Conservation (phyloP, 2,329 filamentous ascomycete species). For the Pestalotiopsis sp. region DNA sequence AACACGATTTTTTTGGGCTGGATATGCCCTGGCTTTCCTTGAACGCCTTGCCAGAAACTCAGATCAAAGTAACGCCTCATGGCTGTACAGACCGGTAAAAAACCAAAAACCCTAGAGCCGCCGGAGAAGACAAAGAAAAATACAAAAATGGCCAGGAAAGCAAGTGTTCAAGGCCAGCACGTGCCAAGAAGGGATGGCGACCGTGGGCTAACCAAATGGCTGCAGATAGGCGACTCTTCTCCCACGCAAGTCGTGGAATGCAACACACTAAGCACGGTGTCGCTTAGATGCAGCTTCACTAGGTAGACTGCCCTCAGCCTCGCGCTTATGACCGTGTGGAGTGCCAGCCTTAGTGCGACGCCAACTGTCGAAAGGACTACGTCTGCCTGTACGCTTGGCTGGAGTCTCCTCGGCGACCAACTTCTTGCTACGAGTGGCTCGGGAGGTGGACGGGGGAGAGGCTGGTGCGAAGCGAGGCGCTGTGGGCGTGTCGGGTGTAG, state of each 20-base stretch:
- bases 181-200: background rate
- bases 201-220: too few species aligned
- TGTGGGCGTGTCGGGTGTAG: slow-evolving; percentile 51
- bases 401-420: slow-evolving; percentile 45
- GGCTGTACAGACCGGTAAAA: background rate
- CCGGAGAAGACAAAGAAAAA: background rate
- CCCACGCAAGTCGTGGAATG: background rate
- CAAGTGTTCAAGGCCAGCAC: background rate
- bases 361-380: slow-evolving; percentile 71
- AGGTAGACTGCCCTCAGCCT: slow-evolving; percentile 39
- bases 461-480: slow-evolving; percentile 59
- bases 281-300: slow-evolving; percentile 33
- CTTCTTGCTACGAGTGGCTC: slow-evolving; percentile 61
- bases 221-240: too few species aligned
- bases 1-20: background rate
- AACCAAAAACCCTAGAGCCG: background rate
- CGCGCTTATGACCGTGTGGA: slow-evolving; percentile 45
- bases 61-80: slow-evolving; percentile 1
- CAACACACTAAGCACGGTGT: slow-evolving; percentile 30
- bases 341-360: slow-evolving; percentile 61
- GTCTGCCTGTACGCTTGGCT: slow-evolving; percentile 40
- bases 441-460: slow-evolving; percentile 65
- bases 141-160: background rate
- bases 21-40: background rate
- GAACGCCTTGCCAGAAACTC: slow-evolving; percentile 6